Evolutionary conservation across 2,329 filamentous ascomycete genomes (phyloP), one percentile per base, ranked within the genome.

Genomic region (Furcasterigmium furcatum): DNA sequence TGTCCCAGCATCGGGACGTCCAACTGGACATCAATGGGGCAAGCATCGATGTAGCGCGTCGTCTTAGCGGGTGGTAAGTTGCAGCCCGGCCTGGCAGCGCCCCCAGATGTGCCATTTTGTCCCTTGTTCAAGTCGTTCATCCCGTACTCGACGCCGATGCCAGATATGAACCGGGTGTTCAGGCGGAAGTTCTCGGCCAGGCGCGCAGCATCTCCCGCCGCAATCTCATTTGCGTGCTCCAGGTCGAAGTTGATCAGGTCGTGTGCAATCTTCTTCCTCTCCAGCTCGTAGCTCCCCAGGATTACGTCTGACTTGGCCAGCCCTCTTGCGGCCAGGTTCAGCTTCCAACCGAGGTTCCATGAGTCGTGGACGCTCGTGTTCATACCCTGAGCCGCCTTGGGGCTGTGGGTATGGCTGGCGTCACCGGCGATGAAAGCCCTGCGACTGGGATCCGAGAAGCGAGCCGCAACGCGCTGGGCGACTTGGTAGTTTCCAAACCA

Each of bases 1-100:
- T 91, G 87, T 16, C 87, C 83, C 4, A 90, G 69, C 60, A 88
- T 77, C 2, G 87, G 87, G 32, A 91, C 87, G 56, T 91, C 87
- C 4, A 89, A 78, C 58, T 91, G 85, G 18, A 90, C 70, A 54
- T 91, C 84, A 24, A 91, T 80, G 0, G 87, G 87, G 54, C 91
- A 91, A 4, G 85, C 82, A 61, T 91, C 87, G 41, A 90, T 77
- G 58, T 85, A 90, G 16, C 87, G 77, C 1, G 84, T 86, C 9
- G 84, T 85, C 62, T 80, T 86, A 19, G 82, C 82, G 2, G 87
- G 87, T 3, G 82, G 77, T 18, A 87, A 69, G 13, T 77, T 67
- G 41, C 73, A 78, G 5, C 77, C 76, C 4, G 76, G 75, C 50
- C 69, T 73, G 30, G 73, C 73, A 22, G 73, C 70, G 25, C 75